A percentile compares a stretch with the other conserved stretches of the same genome.
phyloP scores from a whole-genome alignment of 2,329 filamentous ascomycete genomes.

The Colletotrichum chrysophilum region DNA sequence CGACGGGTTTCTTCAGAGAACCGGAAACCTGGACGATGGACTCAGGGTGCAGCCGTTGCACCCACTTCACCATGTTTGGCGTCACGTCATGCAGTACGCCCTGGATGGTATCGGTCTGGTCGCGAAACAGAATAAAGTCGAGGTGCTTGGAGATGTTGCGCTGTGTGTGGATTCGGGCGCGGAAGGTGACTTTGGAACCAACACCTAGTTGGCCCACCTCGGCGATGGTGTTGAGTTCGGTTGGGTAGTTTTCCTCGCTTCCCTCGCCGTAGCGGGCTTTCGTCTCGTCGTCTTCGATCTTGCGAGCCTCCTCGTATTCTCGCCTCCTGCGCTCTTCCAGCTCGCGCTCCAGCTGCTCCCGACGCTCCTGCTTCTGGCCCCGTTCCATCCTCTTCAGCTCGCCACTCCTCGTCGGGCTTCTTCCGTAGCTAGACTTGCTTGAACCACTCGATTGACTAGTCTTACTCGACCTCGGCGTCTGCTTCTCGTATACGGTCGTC shows the following conservation, averaged over 20 bases:
- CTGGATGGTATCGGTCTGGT: slow-evolving; percentile 84
- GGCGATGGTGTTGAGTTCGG: slow-evolving; percentile 13
- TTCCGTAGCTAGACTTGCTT: slow-evolving; percentile 2
- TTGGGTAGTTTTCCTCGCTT: slow-evolving; percentile 3
- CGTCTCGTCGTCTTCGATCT: slow-evolving; percentile 13
- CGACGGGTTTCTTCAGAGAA: slow-evolving; percentile 73
- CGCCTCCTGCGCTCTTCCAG: slow-evolving; percentile 1
- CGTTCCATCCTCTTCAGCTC: slow-evolving; percentile 11
- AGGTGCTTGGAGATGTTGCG: slow-evolving; percentile 82
- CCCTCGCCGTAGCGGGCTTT: slow-evolving; percentile 7
- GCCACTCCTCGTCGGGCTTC: slow-evolving; percentile 1
- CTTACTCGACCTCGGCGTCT: not conserved
- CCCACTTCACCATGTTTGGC: slow-evolving; percentile 85
- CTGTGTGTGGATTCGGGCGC: slow-evolving; percentile 74
- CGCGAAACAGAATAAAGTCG: slow-evolving; percentile 85
- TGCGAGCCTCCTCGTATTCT: slow-evolving; percentile 11
- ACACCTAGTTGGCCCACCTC: slow-evolving; percentile 14
- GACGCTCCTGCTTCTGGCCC: slow-evolving; percentile 1
- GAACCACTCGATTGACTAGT: slow-evolving; percentile 1
- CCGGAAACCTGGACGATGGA: slow-evolving; percentile 80
- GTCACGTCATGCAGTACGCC: slow-evolving; percentile 67
- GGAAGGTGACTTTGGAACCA: slow-evolving; percentile 45
- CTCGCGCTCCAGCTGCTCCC: slow-evolving; percentile 4
- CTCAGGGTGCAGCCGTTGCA: slow-evolving; percentile 80
- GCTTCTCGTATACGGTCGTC: slow-evolving; percentile 11